These are phyloP conservation scores for Salvia miltiorrhiza DNA, from an alignment of 257 asterid genomes.

Conservation along the genomic window DNA sequence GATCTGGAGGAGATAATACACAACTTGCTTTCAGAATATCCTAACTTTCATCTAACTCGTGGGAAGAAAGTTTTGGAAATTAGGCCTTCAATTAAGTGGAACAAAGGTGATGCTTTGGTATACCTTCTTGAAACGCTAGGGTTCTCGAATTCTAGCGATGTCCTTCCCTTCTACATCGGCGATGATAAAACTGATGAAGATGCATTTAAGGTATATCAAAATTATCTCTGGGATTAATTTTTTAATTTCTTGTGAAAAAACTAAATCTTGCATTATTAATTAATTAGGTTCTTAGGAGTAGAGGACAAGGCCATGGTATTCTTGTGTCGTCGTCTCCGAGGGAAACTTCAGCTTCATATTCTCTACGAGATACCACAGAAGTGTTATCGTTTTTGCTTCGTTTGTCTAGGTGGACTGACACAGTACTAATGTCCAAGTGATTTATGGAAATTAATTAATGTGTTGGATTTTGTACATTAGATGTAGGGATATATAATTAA, in stretches of 20 bases:
- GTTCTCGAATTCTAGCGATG: conserved; percentile 35
- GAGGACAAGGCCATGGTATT: conserved; percentile 54
- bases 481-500: neutral
- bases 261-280: neutral
- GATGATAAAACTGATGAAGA: conserved; percentile 90
- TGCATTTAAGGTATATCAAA: conserved; percentile 91
- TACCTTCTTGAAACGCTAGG: conserved; percentile 67
- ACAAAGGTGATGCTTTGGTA: conserved; percentile 69
- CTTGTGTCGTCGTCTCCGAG: conserved; percentile 59
- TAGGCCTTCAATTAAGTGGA: conserved; percentile 82
- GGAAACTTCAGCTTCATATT: conserved; percentile 59
- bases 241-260: neutral
- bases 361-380: conserved; percentile 59
- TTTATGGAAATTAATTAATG: too few species aligned
- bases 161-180: conserved; percentile 67
- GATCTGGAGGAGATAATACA: conserved; percentile 44
- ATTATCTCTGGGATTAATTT: too few species aligned
- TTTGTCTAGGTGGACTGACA: conserved; percentile 46
- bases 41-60: conserved; percentile 51
- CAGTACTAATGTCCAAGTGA: neutral
- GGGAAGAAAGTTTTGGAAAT: conserved; percentile 84
- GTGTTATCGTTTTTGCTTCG: conserved; percentile 48
- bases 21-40: conserved; percentile 31
- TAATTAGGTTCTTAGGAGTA: conserved; percentile 46
- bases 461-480: conserved; percentile 1